These are phyloP conservation scores for Polymyxa betae DNA, from an alignment of 208 protist genomes.

Conservation along the genomic window DNA sequence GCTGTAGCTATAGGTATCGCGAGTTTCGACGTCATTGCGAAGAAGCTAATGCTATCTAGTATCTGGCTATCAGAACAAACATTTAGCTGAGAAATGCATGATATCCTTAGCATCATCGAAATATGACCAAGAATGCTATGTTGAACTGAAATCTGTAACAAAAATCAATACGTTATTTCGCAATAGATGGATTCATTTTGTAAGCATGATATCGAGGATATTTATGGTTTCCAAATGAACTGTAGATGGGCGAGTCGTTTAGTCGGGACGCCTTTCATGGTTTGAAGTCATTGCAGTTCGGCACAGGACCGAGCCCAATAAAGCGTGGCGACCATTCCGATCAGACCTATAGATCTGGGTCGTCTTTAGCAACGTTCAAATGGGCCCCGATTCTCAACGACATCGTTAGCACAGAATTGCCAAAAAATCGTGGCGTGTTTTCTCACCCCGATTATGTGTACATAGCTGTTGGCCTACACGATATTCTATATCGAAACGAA, in stretches of 20 bases:
- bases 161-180: background rate
- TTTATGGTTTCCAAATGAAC: background rate
- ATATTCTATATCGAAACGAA: background rate
- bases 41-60: too few species aligned
- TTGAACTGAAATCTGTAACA: background rate
- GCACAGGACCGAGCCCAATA: background rate
- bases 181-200: conserved; percentile 4
- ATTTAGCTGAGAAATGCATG: too few species aligned
- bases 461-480: background rate
- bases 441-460: background rate
- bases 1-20: too few species aligned
- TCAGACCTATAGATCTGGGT: conserved; percentile 1
- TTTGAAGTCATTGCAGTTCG: background rate
- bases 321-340: background rate
- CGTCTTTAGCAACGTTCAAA: background rate
- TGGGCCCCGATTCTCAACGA: background rate
- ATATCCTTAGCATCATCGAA: too few species aligned
- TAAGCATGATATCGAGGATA: background rate
- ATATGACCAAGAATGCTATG: background rate
- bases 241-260: background rate
- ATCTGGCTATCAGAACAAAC: too few species aligned
- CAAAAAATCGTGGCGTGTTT: background rate
- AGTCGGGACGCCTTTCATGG: background rate
- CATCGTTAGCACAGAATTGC: background rate
- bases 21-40: too few species aligned